Evolutionary conservation across 306 rosid species (phyloP).

Genomic region (Ochetophila trinervis): DNA sequence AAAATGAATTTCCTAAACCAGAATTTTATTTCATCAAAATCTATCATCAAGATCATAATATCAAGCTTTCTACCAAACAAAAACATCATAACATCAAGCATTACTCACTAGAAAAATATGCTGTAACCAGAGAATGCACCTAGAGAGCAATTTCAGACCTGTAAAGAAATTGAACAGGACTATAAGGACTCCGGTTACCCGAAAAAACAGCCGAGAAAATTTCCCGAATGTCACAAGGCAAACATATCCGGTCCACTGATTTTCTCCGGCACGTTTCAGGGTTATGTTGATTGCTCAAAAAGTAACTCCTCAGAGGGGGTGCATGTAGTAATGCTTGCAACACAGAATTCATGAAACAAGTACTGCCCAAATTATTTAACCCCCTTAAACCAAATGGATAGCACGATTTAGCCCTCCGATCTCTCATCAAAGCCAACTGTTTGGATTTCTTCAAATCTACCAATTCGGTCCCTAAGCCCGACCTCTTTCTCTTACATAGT

Average conservation of each 20-base stretch:
- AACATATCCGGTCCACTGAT: constrained; percentile 35
- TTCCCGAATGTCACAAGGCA: constrained; percentile 37
- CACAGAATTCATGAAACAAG: constrained; percentile 92
- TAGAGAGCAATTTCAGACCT: constrained; percentile 41
- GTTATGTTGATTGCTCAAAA: constrained; percentile 67
- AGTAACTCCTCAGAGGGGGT: constrained; percentile 68
- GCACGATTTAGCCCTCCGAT: constrained; percentile 71
- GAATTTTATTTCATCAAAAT: constrained; percentile 9
- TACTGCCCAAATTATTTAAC: constrained; percentile 75
- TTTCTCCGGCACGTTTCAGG: constrained; percentile 52
- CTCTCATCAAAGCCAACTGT: constrained; percentile 30
- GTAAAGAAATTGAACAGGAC: constrained; percentile 49
- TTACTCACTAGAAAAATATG: constrained; percentile 16
- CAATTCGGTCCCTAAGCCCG: constrained; percentile 29
- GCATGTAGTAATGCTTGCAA: constrained; percentile 79
- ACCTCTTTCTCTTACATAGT: constrained; percentile 68
- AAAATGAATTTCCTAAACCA: constrained; percentile 1
- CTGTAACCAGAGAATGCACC: constrained; percentile 15
- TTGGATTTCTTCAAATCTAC: constrained; percentile 47
- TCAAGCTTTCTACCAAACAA: no score
- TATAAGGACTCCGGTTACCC: constrained; percentile 39
- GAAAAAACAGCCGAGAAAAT: constrained; percentile 41
- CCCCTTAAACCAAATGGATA: constrained; percentile 87
- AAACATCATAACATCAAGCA: constrained; percentile 5
- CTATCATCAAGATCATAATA: constrained; percentile 13